Evolutionary conservation across 108 stramenopile genomes (phyloP).

Genomic region (Ochromonas danica): DNA sequence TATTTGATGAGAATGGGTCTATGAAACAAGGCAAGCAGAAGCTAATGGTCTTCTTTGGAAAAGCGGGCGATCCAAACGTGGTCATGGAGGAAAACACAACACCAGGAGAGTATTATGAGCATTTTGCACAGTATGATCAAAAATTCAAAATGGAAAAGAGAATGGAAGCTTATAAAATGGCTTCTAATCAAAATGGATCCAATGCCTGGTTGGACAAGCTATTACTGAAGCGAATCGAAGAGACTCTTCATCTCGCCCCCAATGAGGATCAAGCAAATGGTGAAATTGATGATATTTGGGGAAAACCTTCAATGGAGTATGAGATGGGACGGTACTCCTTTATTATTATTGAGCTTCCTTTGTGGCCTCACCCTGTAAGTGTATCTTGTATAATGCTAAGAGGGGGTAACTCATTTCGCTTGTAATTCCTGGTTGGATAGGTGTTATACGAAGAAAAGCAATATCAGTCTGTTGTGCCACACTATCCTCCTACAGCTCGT

Average conservation of each 20-base stretch:
- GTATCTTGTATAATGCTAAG: too few relatives aligned
- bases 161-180: conserved; percentile 24
- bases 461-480: conserved; percentile 38
- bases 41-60: conserved; percentile 18
- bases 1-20: conserved; percentile 37
- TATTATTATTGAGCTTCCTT: conserved; percentile 33
- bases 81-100: not conserved
- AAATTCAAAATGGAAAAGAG: conserved; percentile 34
- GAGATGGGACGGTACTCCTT: conserved; percentile 10
- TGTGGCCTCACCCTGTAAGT: conserved; percentile 9
- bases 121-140: conserved; percentile 17
- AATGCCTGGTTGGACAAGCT: conserved; percentile 19
- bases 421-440: conserved; percentile 32
- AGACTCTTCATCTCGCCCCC: too few relatives aligned
- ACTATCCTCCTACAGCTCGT: conserved; percentile 32
- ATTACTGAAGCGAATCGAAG: not conserved
- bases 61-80: not conserved
- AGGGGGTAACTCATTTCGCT: too few relatives aligned
- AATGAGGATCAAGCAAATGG: too few relatives aligned
- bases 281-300: not conserved
- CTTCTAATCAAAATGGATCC: not conserved
- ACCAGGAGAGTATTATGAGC: conserved; percentile 4
- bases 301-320: not conserved
- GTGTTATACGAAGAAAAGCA: conserved; percentile 43
- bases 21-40: conserved; percentile 35